Percentiles rank a stretch among this genome's conserved stretches.
Evolutionary conservation across 495 filamentous ascomycete genomes (phyloP).

Genomic region (Pyronema domesticum): DNA sequence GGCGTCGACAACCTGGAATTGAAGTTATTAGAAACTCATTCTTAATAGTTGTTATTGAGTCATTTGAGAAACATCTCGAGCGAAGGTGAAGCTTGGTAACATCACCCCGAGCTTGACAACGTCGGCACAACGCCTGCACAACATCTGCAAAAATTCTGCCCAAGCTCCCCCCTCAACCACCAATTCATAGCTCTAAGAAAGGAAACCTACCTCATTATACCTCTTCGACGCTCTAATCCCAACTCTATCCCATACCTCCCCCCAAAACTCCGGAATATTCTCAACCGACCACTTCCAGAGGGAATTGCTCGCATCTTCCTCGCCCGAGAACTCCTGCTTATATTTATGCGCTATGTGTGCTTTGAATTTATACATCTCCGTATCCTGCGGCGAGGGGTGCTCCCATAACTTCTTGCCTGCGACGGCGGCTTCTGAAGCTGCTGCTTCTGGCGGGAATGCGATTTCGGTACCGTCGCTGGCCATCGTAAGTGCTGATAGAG

Average conservation of each 20-base stretch:
- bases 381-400: slow-evolving; percentile 46
- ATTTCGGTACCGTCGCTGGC: no score
- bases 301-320: slow-evolving; percentile 39
- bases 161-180: slow-evolving; percentile 8
- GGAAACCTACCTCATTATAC: slow-evolving; percentile 1
- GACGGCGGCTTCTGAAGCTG: background rate
- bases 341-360: slow-evolving; percentile 49
- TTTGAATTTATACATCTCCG: slow-evolving; percentile 55
- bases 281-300: slow-evolving; percentile 73
- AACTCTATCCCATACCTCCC: slow-evolving; percentile 65
- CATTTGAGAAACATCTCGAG: background rate
- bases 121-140: no score
- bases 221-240: slow-evolving; percentile 46
- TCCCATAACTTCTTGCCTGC: slow-evolving; percentile 42
- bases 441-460: no score
- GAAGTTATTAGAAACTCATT: no score
- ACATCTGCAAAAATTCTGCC: no score
- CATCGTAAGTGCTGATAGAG: no score
- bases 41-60: background rate
- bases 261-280: slow-evolving; percentile 64
- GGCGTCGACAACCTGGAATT: slow-evolving; percentile 46
- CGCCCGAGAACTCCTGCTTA: slow-evolving; percentile 32
- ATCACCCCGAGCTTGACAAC: no score
- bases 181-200: slow-evolving; percentile 27
- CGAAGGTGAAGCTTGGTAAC: no score